Conservation (phyloP, 2,329 filamentous ascomycete genomes). For the Fusarium fracticaudum region DNA sequence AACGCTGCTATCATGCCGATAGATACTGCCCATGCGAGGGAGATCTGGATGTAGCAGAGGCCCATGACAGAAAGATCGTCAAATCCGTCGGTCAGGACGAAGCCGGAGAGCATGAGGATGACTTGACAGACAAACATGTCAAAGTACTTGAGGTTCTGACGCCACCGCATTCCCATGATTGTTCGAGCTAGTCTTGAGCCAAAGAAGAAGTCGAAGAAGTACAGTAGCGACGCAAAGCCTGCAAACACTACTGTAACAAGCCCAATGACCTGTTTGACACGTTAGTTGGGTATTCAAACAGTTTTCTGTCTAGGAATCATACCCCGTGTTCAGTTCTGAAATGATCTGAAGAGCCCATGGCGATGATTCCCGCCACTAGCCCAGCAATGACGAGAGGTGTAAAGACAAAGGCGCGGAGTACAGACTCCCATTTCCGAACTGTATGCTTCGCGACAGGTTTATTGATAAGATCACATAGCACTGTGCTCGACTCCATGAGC, state of each 20-base stretch:
- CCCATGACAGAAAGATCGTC: constrained; percentile 5
- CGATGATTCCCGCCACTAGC: background rate
- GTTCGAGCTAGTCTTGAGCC: background rate
- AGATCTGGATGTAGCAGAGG: constrained; percentile 7
- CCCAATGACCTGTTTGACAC: background rate
- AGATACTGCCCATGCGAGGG: constrained; percentile 1
- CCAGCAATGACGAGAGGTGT: constrained; percentile 7
- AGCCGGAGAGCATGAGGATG: constrained; percentile 11
- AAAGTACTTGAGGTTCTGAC: constrained; percentile 4
- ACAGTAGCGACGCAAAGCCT: background rate
- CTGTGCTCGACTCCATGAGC: background rate
- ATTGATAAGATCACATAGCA: constrained; percentile 19
- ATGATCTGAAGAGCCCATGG: constrained; percentile 6
- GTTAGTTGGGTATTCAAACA: too few species aligned
- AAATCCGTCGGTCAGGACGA: background rate
- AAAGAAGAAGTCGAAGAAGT: constrained; percentile 13
- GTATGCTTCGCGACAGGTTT: constrained; percentile 4
- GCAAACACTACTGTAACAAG: background rate
- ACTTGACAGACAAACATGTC: constrained; percentile 21
- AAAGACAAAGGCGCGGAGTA: background rate
- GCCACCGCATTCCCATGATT: background rate
- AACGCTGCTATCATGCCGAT: constrained; percentile 11
- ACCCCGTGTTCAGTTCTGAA: constrained; percentile 13
- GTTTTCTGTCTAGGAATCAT: too few species aligned
- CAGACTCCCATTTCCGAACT: constrained; percentile 12